These are phyloP conservation scores for Dichomitus squalens DNA, from an alignment of 1,284 basidiomycete species.

Conservation along the genomic window DNA sequence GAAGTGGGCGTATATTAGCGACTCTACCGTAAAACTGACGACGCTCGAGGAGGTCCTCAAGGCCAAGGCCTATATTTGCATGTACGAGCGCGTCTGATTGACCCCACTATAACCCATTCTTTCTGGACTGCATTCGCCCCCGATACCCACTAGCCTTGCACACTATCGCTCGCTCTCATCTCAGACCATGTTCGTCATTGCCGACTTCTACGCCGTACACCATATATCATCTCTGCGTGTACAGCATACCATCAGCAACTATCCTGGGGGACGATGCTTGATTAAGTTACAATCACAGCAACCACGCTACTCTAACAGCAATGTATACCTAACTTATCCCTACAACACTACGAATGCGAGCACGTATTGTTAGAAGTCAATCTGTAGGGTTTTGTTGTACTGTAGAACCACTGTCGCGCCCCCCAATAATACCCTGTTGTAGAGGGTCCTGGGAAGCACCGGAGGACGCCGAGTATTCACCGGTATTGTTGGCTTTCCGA, in stretches of 20 bases:
- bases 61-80: conserved; percentile 89
- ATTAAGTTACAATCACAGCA: neutral
- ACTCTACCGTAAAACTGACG: conserved; percentile 78
- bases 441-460: no score
- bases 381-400: conserved; percentile 24
- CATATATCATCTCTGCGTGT: neutral
- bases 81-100: conserved; percentile 71
- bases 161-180: no score
- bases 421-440: no score
- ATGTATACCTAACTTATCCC: conserved; percentile 28
- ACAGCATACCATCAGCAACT: neutral
- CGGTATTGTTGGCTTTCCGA: no score
- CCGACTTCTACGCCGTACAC: neutral
- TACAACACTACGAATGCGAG: neutral
- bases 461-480: no score
- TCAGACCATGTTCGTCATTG: neutral
- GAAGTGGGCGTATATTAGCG: conserved; percentile 91
- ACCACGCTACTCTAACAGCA: conserved; percentile 18
- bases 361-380: conserved; percentile 18
- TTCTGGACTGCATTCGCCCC: no score
- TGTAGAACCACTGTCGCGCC: neutral
- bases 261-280: neutral
- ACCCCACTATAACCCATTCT: no score
- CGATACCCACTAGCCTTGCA: no score
- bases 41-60: conserved; percentile 87